Evolutionary conservation across 495 filamentous ascomycete species (phyloP).

Genomic region (Penicillium paxilli): DNA sequence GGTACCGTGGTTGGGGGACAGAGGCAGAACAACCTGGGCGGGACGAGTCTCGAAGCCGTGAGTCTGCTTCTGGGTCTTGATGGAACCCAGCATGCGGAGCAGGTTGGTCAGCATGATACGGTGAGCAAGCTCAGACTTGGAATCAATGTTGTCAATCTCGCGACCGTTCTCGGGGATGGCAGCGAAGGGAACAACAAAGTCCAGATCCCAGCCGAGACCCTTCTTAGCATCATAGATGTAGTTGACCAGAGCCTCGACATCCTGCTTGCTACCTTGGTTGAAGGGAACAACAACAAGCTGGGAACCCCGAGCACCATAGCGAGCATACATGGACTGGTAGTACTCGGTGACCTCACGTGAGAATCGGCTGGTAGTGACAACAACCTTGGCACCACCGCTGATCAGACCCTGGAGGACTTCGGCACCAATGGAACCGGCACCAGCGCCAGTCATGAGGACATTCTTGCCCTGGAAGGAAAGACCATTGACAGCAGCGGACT

Average conservation of each 20-base stretch:
- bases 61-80: conserved; percentile 86
- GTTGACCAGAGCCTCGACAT: conserved; percentile 87
- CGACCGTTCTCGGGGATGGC: conserved; percentile 97
- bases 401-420: conserved; percentile 96
- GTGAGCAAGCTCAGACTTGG: conserved; percentile 96
- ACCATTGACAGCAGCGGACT: conserved; percentile 81
- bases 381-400: conserved; percentile 91
- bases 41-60: conserved; percentile 92
- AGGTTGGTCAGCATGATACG: conserved; percentile 99
- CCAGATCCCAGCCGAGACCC: conserved; percentile 96
- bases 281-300: conserved; percentile 97
- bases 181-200: conserved; percentile 94
- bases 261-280: conserved; percentile 98
- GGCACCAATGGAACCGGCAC: conserved; percentile 97
- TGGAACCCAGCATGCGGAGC: conserved; percentile 80
- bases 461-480: conserved; percentile 94
- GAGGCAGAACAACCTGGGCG: conserved; percentile 91
- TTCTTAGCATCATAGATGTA: conserved; percentile 98
- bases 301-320: conserved; percentile 88
- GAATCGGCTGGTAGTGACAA: conserved; percentile 95
- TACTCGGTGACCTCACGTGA: conserved; percentile 98
- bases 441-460: conserved; percentile 96
- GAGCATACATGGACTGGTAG: conserved; percentile 97
- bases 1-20: conserved; percentile 97
- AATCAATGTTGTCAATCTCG: conserved; percentile 96